Evolutionary conservation across 192 early-diverging fungal genomes (phyloP).

Genomic region (Geosiphon pyriformis): DNA sequence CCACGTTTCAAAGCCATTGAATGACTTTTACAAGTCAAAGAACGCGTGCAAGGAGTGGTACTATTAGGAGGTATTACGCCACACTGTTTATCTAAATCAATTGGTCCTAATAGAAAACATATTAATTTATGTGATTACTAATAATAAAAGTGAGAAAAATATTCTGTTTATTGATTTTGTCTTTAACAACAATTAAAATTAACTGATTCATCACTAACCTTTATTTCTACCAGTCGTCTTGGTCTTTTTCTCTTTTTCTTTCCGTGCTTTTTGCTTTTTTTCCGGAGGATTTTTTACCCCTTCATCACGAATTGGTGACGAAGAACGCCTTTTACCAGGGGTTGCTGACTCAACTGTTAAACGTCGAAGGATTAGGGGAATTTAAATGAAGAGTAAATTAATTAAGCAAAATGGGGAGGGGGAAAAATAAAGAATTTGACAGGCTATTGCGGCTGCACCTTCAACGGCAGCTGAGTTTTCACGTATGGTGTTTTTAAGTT

Average conservation of each 20-base stretch:
- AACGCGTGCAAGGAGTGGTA: slow-evolving; percentile 68
- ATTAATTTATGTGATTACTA: slow-evolving; percentile 1
- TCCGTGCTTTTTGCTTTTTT: slow-evolving; percentile 52
- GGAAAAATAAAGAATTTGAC: too few relatives aligned
- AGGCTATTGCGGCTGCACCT: too few relatives aligned
- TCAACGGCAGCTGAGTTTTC: too few relatives aligned
- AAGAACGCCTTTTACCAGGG: slow-evolving; percentile 33
- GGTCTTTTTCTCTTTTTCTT: slow-evolving; percentile 47
- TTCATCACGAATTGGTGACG: slow-evolving; percentile 17
- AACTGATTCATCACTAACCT: slow-evolving; percentile 29
- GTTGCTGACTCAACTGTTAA: slow-evolving; percentile 21
- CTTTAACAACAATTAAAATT: too few relatives aligned
- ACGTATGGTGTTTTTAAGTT: too few relatives aligned
- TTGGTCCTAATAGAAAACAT: slow-evolving; percentile 40
- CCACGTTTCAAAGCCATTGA: slow-evolving; percentile 81
- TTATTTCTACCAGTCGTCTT: slow-evolving; percentile 47
- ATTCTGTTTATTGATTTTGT: too few relatives aligned
- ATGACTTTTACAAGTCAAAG: slow-evolving; percentile 94
- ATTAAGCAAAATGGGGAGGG: too few relatives aligned
- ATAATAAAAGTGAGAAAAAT: background rate
- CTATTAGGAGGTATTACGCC: slow-evolving; percentile 65
- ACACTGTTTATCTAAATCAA: slow-evolving; percentile 91
- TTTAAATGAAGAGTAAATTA: too few relatives aligned
- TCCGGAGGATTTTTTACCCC: slow-evolving; percentile 31
- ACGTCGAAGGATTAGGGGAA: too few relatives aligned